Evolutionary conservation across 2,329 filamentous ascomycete species (phyloP), one percentile per base, ranked within the genome.

Genomic region (Clonostachys chloroleuca): DNA sequence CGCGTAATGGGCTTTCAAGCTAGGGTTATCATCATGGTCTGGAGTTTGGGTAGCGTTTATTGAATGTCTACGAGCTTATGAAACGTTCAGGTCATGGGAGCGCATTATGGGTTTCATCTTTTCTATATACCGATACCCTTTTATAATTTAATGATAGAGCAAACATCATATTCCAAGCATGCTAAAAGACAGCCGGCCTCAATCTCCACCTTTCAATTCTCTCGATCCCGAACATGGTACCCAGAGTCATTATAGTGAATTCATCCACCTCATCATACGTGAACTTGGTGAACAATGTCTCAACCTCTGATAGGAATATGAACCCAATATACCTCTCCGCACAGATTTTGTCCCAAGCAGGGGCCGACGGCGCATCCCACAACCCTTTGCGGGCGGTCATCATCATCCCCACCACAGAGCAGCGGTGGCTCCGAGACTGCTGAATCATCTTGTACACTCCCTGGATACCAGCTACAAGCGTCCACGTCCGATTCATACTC

Each of bases 401-500:
- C 44, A 40, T 44, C 16, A 57, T 49, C 3, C 51, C 50, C 48
- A 2, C 55, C 12, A 2, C 48, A 4, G 24, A 30, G 10, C 24
- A 30, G 9, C 24, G 24, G 8, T 10, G 24, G 24, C 24, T 30
- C 24, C 9, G 24, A 30, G 24, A 30, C 24, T 51, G 35, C 51
- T 58, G 20, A 40, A 53, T 30, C 45, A 55, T 30, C 24, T 50
- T 39, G 35, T 57, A 58, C 5, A 53, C 46, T 12, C 51, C 49
- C 33, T 55, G 45, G 4, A 58, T 47, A n/a, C 53, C 48, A 20
- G 50, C 49, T 0, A 51, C 52, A 8, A 61, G 37, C 18, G 56
- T 46, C 53, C 59, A 63, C 1, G 59, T 62, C 10, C 62, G 56
- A 6, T 62, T 52, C n/a, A 61, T 46, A 18, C 54, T 58, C 47